Percentiles rank a stretch among this genome's conserved stretches.
Evolutionary conservation across 176 grass and related monocot species (phyloP).

Genomic region (Triticum urartu): DNA sequence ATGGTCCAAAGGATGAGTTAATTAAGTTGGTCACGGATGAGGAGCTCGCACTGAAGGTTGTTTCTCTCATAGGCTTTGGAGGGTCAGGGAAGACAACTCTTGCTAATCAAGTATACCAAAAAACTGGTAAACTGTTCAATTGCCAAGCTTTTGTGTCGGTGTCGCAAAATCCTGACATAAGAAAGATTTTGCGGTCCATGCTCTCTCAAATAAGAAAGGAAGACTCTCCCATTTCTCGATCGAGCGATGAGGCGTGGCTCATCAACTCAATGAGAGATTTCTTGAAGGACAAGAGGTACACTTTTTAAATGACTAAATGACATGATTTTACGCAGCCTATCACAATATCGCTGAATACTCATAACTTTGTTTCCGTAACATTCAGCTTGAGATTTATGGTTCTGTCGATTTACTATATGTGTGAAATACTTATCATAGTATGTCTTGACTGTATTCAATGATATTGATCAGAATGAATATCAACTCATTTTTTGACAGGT

Average conservation of each 20-base stretch:
- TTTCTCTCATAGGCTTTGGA: no score
- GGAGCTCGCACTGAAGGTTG: no score
- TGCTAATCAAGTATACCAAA: no score
- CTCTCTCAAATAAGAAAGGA: no score
- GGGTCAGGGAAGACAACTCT: no score
- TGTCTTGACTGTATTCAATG: not conserved
- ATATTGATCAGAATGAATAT: not conserved
- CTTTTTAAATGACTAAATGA: not conserved
- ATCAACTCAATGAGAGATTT: conserved; percentile 6
- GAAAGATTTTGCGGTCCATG: no score
- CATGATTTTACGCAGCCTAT: not conserved
- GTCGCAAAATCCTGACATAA: not conserved
- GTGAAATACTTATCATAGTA: not conserved
- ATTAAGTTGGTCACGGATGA: not conserved
- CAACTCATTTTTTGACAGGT: not conserved
- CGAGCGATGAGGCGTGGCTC: not conserved
- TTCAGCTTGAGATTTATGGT: not conserved
- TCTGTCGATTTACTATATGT: not conserved
- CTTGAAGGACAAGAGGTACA: conserved; percentile 21
- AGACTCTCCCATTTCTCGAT: not conserved
- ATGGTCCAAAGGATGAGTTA: not conserved
- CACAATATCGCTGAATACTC: not conserved
- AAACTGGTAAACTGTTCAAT: no score
- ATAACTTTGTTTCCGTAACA: not conserved
- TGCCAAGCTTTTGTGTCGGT: conserved; percentile 16